Evolutionary conservation across 768 basidiomycete genomes (phyloP), one percentile per base, ranked within the genome.

Genomic region (Mycena vitilis): DNA sequence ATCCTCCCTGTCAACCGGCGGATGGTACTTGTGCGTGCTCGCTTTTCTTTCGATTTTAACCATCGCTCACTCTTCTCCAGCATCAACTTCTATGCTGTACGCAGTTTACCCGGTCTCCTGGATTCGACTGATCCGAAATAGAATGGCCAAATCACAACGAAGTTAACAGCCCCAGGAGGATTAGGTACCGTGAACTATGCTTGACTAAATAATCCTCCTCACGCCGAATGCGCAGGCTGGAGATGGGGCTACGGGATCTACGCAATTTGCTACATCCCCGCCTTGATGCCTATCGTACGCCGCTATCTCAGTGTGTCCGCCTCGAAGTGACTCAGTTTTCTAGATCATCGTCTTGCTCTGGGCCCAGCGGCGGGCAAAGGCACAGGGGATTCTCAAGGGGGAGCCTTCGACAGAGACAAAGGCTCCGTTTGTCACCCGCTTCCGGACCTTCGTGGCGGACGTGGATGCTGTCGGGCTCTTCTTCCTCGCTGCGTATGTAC

Each of bases 401-500:
- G 51, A 56, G 3, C 13, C 23, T 42, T 7, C 54, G 12, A 20
- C 45, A 25, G 60, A 42, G 30, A 22, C 18, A 34, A 67, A 61
- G 20, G 18, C 49, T 2, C 54, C 71, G 10, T 30, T 72, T 52
- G 62, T n/a, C 51, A 30, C 11, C 63, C 69, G 67, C 13, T 6
- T 60, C 36, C 57, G 51, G 18, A 18, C 3, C n/a, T 71, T 71
- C 51, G 9, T 66, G 6, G 63, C 63, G 20, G 73, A 78, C 38
- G 77, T 82, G n/a, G 82, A 83, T 65, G 68, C 80, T n/a, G 72
- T 81, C 7, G 83, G 82, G 9, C 74, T 83, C n/a, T 44, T 75
- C 45, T 73, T 84, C 13, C 76, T 83, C 20, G 81, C 78, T 2
- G 57, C 73, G 45, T 79, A 75, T 8, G 55, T 80, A 54, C 76